Percentiles rank a stretch among this genome's conserved stretches.
These are phyloP conservation scores for Lojkania enalia DNA, from an alignment of 2,329 filamentous ascomycete species.

Conservation along the genomic window DNA sequence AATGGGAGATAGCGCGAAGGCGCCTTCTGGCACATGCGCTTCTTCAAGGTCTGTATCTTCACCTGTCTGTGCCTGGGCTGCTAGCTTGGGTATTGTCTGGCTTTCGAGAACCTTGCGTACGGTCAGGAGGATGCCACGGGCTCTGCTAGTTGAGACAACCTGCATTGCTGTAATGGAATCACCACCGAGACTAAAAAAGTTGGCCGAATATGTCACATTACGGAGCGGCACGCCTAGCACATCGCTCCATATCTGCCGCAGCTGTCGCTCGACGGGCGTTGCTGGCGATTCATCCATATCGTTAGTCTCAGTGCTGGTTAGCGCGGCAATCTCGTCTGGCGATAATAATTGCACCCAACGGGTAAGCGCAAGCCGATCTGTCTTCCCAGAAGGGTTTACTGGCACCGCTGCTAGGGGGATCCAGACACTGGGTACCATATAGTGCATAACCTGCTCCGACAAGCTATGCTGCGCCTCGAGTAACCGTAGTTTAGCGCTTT, in stretches of 20 bases:
- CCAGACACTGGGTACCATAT: neutral
- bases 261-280: conserved; percentile 33
- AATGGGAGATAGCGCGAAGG: conserved; percentile 46
- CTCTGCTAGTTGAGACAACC: conserved; percentile 15
- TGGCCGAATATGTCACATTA: conserved; percentile 15
- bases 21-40: too few species aligned
- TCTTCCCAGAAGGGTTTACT: neutral
- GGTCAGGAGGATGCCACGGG: conserved; percentile 13
- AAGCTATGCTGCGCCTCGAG: neutral
- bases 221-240: conserved; percentile 25
- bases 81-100: conserved; percentile 18
- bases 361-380: neutral
- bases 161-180: conserved; percentile 32
- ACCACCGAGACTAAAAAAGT: conserved; percentile 27
- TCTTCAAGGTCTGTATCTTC: too few species aligned
- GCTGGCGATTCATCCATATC: too few species aligned
- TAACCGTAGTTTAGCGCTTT: too few species aligned
- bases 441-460: neutral
- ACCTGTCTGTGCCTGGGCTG: too few species aligned
- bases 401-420: neutral
- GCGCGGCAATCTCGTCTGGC: too few species aligned
- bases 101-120: conserved; percentile 17
- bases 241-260: conserved; percentile 26
- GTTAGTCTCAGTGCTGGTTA: too few species aligned
- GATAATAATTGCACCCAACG: neutral